These are phyloP conservation scores for Isabelozyma rhagii DNA, from an alignment of 805 yeast genomes.

Conservation along the genomic window DNA sequence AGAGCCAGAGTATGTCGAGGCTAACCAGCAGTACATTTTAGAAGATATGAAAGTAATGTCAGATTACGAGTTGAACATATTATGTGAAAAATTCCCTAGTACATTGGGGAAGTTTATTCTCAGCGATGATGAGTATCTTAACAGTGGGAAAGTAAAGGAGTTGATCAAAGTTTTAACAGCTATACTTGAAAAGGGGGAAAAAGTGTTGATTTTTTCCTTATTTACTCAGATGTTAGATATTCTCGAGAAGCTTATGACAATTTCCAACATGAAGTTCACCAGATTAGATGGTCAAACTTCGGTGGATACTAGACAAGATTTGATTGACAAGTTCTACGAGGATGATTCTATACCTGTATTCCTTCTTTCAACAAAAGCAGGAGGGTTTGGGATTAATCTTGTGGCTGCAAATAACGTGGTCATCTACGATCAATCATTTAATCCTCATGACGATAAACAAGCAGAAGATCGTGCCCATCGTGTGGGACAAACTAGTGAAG, in stretches of 20 bases:
- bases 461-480: conserved; percentile 99
- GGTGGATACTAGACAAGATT: conserved; percentile 88
- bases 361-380: conserved; percentile 90
- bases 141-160: conserved; percentile 71
- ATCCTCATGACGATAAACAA: conserved; percentile 97
- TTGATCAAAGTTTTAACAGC: conserved; percentile 56
- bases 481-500: conserved; percentile 90
- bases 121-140: conserved; percentile 51
- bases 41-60: conserved; percentile 97
- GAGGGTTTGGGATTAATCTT: conserved; percentile 96
- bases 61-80: conserved; percentile 77
- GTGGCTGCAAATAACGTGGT: conserved; percentile 93
- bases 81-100: conserved; percentile 72
- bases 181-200: conserved; percentile 58
- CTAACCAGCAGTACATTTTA: conserved; percentile 69
- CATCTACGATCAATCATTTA: conserved; percentile 90
- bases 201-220: conserved; percentile 81
- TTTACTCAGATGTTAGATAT: conserved; percentile 92
- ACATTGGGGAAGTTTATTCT: conserved; percentile 55
- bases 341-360: conserved; percentile 82
- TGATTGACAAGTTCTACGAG: conserved; percentile 85
- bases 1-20: conserved; percentile 77
- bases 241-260: conserved; percentile 68
- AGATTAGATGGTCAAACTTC: conserved; percentile 92
- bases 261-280: conserved; percentile 64